phyloP scores from a whole-genome alignment of 2,329 filamentous ascomycete species.

The Fusarium lyarnte region DNA sequence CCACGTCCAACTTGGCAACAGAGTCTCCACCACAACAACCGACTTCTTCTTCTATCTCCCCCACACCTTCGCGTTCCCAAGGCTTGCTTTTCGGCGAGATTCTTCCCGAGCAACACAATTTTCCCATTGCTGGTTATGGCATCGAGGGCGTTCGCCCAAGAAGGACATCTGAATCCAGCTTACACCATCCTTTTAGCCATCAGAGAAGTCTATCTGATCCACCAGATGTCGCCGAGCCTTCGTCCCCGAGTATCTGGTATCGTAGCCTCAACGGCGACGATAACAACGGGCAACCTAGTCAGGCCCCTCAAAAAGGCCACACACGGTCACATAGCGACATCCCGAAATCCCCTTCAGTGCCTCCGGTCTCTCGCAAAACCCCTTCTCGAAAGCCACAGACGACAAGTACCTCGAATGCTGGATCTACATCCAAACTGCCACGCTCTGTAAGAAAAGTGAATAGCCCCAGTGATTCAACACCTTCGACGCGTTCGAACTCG shows the following conservation, averaged over 20 bases:
- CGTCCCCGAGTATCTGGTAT: conserved; percentile 76
- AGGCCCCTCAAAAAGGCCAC: conserved; percentile 48
- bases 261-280: conserved; percentile 48
- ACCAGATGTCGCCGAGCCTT: conserved; percentile 63
- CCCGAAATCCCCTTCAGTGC: conserved; percentile 49
- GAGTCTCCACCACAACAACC: conserved; percentile 49
- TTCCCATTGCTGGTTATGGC: conserved; percentile 66
- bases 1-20: conserved; percentile 47
- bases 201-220: conserved; percentile 66
- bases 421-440: conserved; percentile 56
- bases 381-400: conserved; percentile 38
- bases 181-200: conserved; percentile 62
- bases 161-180: conserved; percentile 77
- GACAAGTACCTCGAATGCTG: conserved; percentile 38
- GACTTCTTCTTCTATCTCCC: conserved; percentile 43
- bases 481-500: conserved; percentile 66
- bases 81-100: conserved; percentile 81
- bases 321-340: conserved; percentile 70
- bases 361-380: conserved; percentile 48
- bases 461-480: conserved; percentile 56
- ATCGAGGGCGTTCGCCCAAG: conserved; percentile 64
- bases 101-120: conserved; percentile 65
- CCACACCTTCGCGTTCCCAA: conserved; percentile 51
- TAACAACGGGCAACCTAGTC: conserved; percentile 30
- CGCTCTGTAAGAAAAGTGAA: conserved; percentile 57